These are phyloP conservation scores for Lyophyllum semitale DNA, from an alignment of 768 basidiomycete genomes.

Conservation along the genomic window DNA sequence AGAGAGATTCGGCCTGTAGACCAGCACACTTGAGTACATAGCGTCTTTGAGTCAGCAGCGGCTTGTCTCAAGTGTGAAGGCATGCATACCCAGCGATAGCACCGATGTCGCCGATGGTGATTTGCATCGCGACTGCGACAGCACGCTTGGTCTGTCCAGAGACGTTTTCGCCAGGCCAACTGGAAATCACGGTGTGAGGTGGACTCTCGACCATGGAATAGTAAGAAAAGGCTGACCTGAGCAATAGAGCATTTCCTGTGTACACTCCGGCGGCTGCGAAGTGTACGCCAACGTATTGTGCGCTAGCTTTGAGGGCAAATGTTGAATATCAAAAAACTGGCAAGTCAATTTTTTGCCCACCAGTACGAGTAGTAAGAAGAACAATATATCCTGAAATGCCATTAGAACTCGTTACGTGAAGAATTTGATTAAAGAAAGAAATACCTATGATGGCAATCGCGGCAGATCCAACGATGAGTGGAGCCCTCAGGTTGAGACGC, in stretches of 20 bases:
- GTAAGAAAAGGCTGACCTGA: constrained; percentile 39
- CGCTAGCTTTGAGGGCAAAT: constrained; percentile 37
- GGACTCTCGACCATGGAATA: background rate
- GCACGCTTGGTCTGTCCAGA: constrained; percentile 69
- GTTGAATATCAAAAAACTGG: background rate
- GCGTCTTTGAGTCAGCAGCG: background rate
- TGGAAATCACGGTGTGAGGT: constrained; percentile 10
- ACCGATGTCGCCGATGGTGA: constrained; percentile 62
- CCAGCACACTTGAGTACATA: constrained; percentile 43
- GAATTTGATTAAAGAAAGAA: background rate
- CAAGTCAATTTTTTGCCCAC: constrained; percentile 29
- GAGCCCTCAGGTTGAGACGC: constrained; percentile 43
- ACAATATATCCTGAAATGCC: constrained; percentile 51
- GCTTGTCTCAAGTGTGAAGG: background rate
- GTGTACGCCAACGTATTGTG: constrained; percentile 60
- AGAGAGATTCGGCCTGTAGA: constrained; percentile 53
- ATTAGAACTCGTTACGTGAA: background rate
- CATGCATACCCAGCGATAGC: constrained; percentile 50
- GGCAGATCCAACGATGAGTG: constrained; percentile 54
- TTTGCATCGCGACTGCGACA: constrained; percentile 62
- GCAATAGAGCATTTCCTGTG: constrained; percentile 55
- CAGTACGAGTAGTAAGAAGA: constrained; percentile 45
- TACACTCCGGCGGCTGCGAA: constrained; percentile 58
- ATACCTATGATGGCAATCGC: constrained; percentile 53
- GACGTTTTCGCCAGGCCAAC: constrained; percentile 70